A percentile compares a stretch with the other conserved stretches of the same genome.
Evolutionary conservation across 2,329 filamentous ascomycete genomes (phyloP).

Genomic region (Allantophomopsis lycopodina): DNA sequence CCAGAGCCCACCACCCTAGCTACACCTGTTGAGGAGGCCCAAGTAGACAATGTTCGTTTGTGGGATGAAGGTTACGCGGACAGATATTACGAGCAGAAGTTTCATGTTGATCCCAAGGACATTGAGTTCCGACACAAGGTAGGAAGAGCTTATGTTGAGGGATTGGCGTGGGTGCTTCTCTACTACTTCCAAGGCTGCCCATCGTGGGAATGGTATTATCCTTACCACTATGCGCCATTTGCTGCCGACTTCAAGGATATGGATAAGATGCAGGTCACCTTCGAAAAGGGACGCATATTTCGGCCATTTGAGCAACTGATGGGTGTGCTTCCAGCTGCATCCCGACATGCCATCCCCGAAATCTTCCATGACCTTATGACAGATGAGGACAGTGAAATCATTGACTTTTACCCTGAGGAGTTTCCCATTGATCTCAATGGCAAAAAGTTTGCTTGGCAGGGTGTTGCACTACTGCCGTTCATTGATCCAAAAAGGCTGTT

Average conservation of each 20-base stretch:
- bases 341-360: slow-evolving; percentile 78
- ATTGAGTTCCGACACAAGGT: slow-evolving; percentile 80
- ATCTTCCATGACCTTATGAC: slow-evolving; percentile 88
- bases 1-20: slow-evolving; percentile 33
- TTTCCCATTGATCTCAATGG: slow-evolving; percentile 91
- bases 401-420: slow-evolving; percentile 94
- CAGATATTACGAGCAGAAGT: slow-evolving; percentile 95
- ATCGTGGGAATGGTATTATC: slow-evolving; percentile 99
- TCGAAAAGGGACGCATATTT: slow-evolving; percentile 75
- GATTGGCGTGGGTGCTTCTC: slow-evolving; percentile 83
- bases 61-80: slow-evolving; percentile 96
- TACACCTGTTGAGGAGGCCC: slow-evolving; percentile 42
- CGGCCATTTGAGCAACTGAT: slow-evolving; percentile 94
- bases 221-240: slow-evolving; percentile 96
- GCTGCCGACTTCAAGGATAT: slow-evolving; percentile 87
- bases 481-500: slow-evolving; percentile 86
- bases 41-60: slow-evolving; percentile 70
- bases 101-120: slow-evolving; percentile 69
- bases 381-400: slow-evolving; percentile 75
- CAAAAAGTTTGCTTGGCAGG: slow-evolving; percentile 98
- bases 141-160: slow-evolving; percentile 83
- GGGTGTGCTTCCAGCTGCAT: slow-evolving; percentile 90
- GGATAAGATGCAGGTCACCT: slow-evolving; percentile 63
- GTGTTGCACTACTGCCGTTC: slow-evolving; percentile 84
- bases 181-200: slow-evolving; percentile 99